Evolutionary conservation across 225 moss, liverwort and hornwort species (phyloP).

Genomic region (Ulota crispa): DNA sequence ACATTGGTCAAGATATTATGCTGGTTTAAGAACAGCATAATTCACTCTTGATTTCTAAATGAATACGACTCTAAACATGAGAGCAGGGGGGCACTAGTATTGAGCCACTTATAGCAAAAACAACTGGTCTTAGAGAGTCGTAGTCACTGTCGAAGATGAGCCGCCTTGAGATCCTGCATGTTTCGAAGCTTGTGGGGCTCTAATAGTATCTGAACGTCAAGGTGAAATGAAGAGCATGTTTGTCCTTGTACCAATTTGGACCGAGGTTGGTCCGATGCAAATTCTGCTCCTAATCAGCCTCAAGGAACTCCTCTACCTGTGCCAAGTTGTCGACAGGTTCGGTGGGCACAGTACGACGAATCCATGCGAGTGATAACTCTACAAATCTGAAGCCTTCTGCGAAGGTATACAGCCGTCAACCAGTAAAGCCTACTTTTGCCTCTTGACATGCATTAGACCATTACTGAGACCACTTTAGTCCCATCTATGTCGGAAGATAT

Average conservation of each 20-base stretch:
- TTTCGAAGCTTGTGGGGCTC: neutral
- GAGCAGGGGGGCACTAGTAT: neutral
- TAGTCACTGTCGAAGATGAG: neutral
- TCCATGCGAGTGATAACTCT: neutral
- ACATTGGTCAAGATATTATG: neutral
- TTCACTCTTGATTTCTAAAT: neutral
- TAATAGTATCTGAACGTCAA: neutral
- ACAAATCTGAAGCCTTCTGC: neutral
- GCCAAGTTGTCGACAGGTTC: constrained; percentile 3
- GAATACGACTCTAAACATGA: neutral
- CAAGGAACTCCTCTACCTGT: neutral
- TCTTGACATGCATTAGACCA: constrained; percentile 9
- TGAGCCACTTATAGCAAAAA: constrained; percentile 2
- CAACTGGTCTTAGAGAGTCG: neutral
- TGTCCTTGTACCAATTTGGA: neutral
- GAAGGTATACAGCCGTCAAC: neutral
- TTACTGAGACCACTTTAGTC: neutral
- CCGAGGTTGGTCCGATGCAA: neutral
- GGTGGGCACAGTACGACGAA: neutral
- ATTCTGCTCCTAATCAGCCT: neutral
- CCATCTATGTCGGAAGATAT: neutral
- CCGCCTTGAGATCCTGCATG: constrained; percentile 6
- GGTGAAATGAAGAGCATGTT: neutral
- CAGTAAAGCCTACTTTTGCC: constrained; percentile 3
- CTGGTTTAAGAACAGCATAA: neutral